These are phyloP conservation scores for Mycena rebaudengoi DNA, from an alignment of 768 basidiomycete species.

Conservation along the genomic window DNA sequence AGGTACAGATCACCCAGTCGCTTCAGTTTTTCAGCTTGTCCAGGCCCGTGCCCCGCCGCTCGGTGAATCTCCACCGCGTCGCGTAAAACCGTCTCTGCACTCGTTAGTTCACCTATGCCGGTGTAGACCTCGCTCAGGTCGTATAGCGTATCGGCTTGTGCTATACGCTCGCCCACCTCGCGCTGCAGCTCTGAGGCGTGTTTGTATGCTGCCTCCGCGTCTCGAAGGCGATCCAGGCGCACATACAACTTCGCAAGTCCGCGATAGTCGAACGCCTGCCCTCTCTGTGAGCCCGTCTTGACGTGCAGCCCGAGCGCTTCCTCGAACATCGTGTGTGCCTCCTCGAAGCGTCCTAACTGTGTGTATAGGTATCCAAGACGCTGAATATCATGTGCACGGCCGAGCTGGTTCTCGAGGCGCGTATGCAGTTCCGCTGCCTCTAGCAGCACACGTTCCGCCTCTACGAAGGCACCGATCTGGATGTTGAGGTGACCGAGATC, in stretches of 20 bases:
- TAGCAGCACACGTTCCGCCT: not conserved
- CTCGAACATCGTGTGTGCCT: not conserved
- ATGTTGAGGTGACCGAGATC: not conserved
- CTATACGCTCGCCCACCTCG: not conserved
- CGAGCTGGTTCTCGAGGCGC: not conserved
- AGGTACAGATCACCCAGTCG: too few species aligned
- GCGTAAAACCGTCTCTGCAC: too few species aligned
- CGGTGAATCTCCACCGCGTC: too few species aligned
- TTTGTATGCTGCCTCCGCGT: not conserved
- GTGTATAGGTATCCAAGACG: not conserved
- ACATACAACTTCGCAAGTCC: not conserved
- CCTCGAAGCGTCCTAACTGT: not conserved
- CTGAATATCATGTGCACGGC: not conserved
- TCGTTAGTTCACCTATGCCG: too few species aligned
- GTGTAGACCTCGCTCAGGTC: too few species aligned
- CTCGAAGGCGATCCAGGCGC: not conserved
- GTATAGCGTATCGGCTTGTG: too few species aligned
- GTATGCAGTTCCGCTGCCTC: not conserved
- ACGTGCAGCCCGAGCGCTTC: not conserved
- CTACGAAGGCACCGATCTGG: not conserved
- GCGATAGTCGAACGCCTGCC: not conserved
- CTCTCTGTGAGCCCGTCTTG: not conserved
- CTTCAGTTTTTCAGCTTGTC: too few species aligned
- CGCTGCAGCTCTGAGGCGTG: not conserved
- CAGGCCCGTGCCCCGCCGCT: too few species aligned